A percentile compares a stretch with the other conserved stretches of the same genome.
These are phyloP conservation scores for Venustampulla echinocandica DNA, from an alignment of 495 filamentous ascomycete genomes.

Conservation along the genomic window DNA sequence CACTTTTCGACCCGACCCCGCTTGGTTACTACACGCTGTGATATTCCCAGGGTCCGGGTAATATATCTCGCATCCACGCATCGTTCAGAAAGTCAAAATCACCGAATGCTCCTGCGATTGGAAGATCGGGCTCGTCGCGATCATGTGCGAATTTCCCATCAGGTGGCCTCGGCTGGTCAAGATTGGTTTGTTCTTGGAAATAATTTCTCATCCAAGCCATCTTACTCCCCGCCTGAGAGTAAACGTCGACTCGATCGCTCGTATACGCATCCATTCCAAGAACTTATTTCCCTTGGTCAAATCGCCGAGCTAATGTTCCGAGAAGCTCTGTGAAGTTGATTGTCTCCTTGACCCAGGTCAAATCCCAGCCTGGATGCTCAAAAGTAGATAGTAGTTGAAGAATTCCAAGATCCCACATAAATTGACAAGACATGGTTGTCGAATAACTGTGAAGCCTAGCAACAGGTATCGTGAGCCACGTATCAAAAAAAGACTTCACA, in stretches of 20 bases:
- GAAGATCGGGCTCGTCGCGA: not conserved
- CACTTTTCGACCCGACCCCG: no score
- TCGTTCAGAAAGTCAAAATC: constrained; percentile 4
- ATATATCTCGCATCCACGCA: constrained; percentile 7
- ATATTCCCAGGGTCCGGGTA: constrained; percentile 10
- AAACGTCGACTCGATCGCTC: not conserved
- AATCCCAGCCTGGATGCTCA: constrained; percentile 34
- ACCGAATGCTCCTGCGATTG: not conserved
- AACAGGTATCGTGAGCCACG: constrained; percentile 26
- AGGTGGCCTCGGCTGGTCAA: no score
- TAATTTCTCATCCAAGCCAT: not conserved
- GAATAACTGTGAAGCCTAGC: constrained; percentile 22
- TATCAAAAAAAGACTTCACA: constrained; percentile 30
- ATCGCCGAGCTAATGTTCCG: constrained; percentile 24
- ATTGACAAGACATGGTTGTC: constrained; percentile 32
- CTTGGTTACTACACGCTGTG: no score
- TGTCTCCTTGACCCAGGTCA: constrained; percentile 27
- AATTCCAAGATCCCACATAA: constrained; percentile 28
- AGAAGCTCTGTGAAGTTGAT: constrained; percentile 26
- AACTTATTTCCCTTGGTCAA: constrained; percentile 15
- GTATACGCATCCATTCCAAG: constrained; percentile 1
- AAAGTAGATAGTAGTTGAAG: constrained; percentile 34
- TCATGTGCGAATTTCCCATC: not conserved
- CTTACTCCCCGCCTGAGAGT: not conserved
- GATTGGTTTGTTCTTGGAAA: not conserved